Percentiles rank a stretch among this genome's conserved stretches.
These are phyloP conservation scores for Saturnispora mendoncae DNA, from an alignment of 805 yeast species.

Conservation along the genomic window DNA sequence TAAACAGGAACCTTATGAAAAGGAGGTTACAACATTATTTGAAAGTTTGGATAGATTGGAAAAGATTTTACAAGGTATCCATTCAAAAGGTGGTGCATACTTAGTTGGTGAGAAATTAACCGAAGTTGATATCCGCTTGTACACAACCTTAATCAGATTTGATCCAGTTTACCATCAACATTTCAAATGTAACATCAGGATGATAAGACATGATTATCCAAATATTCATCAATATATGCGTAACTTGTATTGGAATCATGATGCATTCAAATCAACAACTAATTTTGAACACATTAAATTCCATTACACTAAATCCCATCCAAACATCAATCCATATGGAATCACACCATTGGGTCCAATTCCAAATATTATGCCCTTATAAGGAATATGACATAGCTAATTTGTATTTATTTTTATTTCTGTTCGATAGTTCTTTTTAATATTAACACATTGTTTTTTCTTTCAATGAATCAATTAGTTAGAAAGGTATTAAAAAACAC, in stretches of 20 bases:
- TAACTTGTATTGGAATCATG: conserved; percentile 68
- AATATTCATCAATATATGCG: conserved; percentile 70
- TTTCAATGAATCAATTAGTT: neutral
- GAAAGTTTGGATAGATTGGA: conserved; percentile 64
- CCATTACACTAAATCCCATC: conserved; percentile 85
- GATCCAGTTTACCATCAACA: conserved; percentile 93
- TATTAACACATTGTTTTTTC: neutral
- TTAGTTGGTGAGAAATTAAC: conserved; percentile 62
- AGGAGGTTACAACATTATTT: conserved; percentile 55
- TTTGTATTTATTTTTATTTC: neutral
- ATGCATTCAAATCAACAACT: conserved; percentile 67
- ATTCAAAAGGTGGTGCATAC: conserved; percentile 29
- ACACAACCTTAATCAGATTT: conserved; percentile 79
- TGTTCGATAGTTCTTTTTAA: neutral
- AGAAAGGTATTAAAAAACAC: neutral
- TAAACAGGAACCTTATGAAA: conserved; percentile 71
- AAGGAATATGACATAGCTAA: too few species aligned
- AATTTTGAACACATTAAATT: conserved; percentile 83
- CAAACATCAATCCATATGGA: conserved; percentile 67
- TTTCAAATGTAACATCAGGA: conserved; percentile 83
- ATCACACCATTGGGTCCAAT: conserved; percentile 87
- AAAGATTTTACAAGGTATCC: conserved; percentile 40
- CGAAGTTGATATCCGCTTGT: conserved; percentile 85
- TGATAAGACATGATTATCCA: conserved; percentile 75
- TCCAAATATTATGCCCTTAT: conserved; percentile 56